Conservation (phyloP, 2,329 filamentous ascomycete genomes). For the Botryotinia convoluta region DNA sequence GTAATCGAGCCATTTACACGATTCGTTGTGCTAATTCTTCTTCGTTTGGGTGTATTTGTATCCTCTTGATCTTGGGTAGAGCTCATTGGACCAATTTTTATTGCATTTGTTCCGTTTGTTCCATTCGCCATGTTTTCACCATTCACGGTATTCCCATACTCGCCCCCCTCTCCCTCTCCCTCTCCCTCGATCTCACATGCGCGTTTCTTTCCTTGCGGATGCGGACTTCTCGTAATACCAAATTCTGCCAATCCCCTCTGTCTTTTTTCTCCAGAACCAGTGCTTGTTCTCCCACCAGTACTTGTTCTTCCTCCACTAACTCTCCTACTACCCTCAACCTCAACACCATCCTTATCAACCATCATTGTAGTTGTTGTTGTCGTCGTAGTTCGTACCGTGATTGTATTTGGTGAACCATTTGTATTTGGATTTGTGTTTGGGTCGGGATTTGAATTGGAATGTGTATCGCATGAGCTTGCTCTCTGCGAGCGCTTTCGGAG, state of each 20-base stretch:
- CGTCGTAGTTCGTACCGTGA: neutral
- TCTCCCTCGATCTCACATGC: neutral
- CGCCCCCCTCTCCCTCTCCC: neutral
- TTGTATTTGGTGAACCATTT: neutral
- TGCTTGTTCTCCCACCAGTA: neutral
- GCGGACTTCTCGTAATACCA: constrained; percentile 12
- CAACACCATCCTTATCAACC: neutral
- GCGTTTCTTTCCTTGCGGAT: neutral
- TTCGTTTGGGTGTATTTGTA: neutral
- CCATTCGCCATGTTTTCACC: neutral
- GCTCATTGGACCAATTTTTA: neutral
- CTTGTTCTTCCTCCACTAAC: neutral
- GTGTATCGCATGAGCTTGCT: neutral
- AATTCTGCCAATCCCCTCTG: constrained; percentile 12
- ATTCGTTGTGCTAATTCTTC: neutral
- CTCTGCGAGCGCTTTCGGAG: neutral
- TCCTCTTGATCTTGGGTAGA: neutral
- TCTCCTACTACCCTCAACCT: neutral
- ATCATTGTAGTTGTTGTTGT: neutral
- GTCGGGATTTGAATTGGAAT: neutral
- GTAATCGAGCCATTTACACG: neutral
- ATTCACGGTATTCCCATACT: neutral
- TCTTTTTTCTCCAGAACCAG: neutral
- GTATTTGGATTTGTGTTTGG: neutral
- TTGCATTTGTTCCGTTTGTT: neutral